Conservation (phyloP, 352 stramenopile genomes). For the Paralagenidium karlingii region DNA sequence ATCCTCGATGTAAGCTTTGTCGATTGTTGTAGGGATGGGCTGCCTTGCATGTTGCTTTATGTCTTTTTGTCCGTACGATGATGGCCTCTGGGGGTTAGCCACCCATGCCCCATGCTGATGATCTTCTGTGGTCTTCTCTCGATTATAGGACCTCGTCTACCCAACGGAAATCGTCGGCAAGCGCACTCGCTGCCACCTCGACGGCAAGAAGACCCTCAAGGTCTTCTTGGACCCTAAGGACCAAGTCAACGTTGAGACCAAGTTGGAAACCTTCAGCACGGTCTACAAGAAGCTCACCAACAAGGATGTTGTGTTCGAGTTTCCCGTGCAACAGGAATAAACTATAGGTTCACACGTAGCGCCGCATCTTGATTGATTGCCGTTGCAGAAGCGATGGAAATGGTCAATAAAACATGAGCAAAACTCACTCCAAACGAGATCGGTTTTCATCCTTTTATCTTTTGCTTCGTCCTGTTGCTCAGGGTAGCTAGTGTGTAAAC, state of each 20-base stretch:
- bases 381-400: too few species aligned
- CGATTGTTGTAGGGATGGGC: too few species aligned
- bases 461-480: too few species aligned
- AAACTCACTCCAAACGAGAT: too few species aligned
- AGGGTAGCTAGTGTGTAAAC: too few species aligned
- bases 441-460: too few species aligned
- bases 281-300: constrained; percentile 99
- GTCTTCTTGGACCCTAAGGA: constrained; percentile 98
- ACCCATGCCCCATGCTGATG: constrained; percentile 82
- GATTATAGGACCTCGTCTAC: constrained; percentile 94
- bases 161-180: constrained; percentile 99
- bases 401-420: too few species aligned
- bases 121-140: constrained; percentile 8
- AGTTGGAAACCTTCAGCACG: constrained; percentile 98
- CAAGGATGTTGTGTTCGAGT: constrained; percentile 99
- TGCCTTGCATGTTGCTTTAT: too few species aligned
- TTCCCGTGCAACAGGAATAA: constrained; percentile 86
- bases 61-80: constrained; percentile 30
- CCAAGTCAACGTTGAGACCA: constrained; percentile 98
- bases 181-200: constrained; percentile 94
- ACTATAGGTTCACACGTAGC: constrained; percentile 3
- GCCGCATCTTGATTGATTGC: too few species aligned
- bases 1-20: constrained; percentile 92
- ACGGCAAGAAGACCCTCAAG: constrained; percentile 97
- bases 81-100: constrained; percentile 84